Evolutionary conservation across 2,329 filamentous ascomycete genomes (phyloP).

Genomic region (Dactylellina cionopaga): DNA sequence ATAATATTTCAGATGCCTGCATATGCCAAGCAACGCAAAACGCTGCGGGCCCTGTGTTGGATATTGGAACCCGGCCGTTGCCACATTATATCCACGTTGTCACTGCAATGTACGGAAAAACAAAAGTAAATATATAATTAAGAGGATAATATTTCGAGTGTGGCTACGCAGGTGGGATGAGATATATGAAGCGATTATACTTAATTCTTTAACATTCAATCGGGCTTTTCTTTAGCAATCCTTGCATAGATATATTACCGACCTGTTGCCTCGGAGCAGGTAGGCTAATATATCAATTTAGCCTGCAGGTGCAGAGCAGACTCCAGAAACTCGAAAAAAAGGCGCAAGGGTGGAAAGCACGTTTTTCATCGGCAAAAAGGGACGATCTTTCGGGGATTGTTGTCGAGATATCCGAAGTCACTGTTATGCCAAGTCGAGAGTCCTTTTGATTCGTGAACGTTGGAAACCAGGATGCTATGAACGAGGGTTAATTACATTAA

Average conservation of each 20-base stretch:
- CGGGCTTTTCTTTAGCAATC: no score
- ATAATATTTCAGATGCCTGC: neutral
- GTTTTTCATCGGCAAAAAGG: slow-evolving; percentile 38
- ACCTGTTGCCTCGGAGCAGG: slow-evolving; percentile 7
- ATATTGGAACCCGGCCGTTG: slow-evolving; percentile 6
- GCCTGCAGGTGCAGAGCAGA: no score
- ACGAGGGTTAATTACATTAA: no score
- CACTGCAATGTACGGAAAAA: neutral
- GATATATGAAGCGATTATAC: no score
- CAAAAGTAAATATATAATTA: neutral
- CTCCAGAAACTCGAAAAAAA: no score
- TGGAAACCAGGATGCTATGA: no score
- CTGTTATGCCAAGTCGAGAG: neutral
- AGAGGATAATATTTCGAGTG: no score
- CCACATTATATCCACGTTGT: neutral
- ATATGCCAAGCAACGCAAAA: slow-evolving; percentile 41
- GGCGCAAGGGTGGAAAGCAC: slow-evolving; percentile 13
- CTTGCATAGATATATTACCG: no score
- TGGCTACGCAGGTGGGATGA: no score
- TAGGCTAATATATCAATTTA: slow-evolving; percentile 42
- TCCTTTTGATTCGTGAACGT: no score
- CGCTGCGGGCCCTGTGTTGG: slow-evolving; percentile 24
- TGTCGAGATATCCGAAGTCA: slow-evolving; percentile 19
- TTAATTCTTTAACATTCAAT: no score
- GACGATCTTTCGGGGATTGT: slow-evolving; percentile 35